Percentiles rank a stretch among this genome's conserved stretches.
Evolutionary conservation across 129 eudicot species (phyloP).

Genomic region (Flaveria brownii): DNA sequence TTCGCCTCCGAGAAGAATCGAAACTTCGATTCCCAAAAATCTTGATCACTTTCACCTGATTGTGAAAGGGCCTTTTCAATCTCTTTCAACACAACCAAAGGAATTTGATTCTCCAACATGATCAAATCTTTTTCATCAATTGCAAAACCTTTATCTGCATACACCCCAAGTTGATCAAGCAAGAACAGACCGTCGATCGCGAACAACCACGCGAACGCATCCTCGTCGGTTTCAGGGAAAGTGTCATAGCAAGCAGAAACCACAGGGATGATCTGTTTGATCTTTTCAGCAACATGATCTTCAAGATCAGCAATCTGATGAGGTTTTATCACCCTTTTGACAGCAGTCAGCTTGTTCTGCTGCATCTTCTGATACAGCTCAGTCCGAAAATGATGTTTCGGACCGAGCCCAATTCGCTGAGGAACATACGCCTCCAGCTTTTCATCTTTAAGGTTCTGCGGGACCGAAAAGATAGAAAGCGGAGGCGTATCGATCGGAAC

Average conservation of each 20-base stretch:
- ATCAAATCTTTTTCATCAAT: conserved; percentile 36
- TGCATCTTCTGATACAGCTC: conserved; percentile 47
- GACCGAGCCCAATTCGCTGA: conserved; percentile 49
- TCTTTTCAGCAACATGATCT: conserved; percentile 24
- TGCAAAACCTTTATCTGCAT: conserved; percentile 6
- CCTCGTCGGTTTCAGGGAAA: conserved; percentile 26
- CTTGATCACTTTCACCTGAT: conserved; percentile 1
- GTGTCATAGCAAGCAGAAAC: conserved; percentile 44
- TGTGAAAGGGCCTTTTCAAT: conserved; percentile 18
- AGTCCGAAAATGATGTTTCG: conserved; percentile 44
- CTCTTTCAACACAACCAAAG: conserved; percentile 37
- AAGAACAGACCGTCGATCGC: conserved; percentile 51
- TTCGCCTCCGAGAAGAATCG: background rate
- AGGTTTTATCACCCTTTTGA: conserved; percentile 24
- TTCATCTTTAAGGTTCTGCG: conserved; percentile 24
- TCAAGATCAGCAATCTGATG: conserved; percentile 11
- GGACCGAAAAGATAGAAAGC: conserved; percentile 40
- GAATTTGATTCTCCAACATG: conserved; percentile 59
- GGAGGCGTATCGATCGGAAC: conserved; percentile 29
- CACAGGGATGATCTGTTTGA: conserved; percentile 28
- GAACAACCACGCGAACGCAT: conserved; percentile 46
- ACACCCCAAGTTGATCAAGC: conserved; percentile 36
- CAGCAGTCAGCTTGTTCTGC: conserved; percentile 45
- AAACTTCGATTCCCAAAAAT: conserved; percentile 22
- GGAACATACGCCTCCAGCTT: conserved; percentile 51